Conservation (phyloP, 2,329 filamentous ascomycete species). For the Cordyceps sp. region DNA sequence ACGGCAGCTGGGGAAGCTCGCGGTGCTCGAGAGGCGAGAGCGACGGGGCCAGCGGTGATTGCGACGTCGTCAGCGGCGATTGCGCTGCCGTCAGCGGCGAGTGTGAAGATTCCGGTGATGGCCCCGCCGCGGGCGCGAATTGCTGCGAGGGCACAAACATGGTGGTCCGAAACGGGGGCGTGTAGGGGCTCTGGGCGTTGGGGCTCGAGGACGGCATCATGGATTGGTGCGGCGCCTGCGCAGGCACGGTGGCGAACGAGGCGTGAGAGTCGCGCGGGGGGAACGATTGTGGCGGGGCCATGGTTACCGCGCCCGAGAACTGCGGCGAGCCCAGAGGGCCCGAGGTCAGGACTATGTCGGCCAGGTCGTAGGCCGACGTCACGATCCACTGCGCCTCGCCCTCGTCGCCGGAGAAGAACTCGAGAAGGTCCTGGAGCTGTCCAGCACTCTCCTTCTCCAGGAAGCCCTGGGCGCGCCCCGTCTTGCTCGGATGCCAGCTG, state of each 20-base stretch:
- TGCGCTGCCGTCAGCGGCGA: constrained; percentile 13
- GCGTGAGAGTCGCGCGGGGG: constrained; percentile 13
- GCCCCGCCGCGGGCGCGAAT: constrained; percentile 6
- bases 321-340: constrained; percentile 14
- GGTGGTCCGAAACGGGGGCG: constrained; percentile 13
- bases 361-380: constrained; percentile 39
- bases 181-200: constrained; percentile 10
- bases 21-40: constrained; percentile 18
- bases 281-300: constrained; percentile 8
- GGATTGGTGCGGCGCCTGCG: constrained; percentile 12
- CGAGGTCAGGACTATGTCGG: constrained; percentile 25
- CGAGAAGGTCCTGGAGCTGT: constrained; percentile 46
- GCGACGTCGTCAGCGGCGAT: constrained; percentile 9
- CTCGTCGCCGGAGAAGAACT: constrained; percentile 43
- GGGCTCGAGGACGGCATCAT: constrained; percentile 8
- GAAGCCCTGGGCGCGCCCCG: constrained; percentile 38
- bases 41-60: constrained; percentile 12
- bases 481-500: constrained; percentile 42
- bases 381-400: constrained; percentile 41
- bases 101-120: constrained; percentile 9
- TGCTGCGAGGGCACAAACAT: constrained; percentile 17
- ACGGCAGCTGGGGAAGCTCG: constrained; percentile 16
- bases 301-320: constrained; percentile 9
- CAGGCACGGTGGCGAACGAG: constrained; percentile 15
- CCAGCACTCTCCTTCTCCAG: constrained; percentile 46